phyloP scores from a whole-genome alignment of 2,329 filamentous ascomycete species.

The Trichoderma atroviride region DNA sequence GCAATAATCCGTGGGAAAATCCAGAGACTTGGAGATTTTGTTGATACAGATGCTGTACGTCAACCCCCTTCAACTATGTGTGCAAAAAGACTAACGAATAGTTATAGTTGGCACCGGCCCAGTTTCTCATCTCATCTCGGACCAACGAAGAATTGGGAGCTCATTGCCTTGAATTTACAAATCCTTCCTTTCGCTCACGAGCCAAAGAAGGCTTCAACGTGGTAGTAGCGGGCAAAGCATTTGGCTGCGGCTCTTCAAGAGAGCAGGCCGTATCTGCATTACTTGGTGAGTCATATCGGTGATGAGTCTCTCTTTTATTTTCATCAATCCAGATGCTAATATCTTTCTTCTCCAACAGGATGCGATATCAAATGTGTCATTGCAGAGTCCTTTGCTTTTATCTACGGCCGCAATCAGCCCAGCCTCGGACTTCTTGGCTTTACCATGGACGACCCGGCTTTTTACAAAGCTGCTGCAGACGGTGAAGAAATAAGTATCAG shows the following conservation, averaged over 20 bases:
- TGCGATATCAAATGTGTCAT: constrained; percentile 47
- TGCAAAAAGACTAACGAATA: not conserved
- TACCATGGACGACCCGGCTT: constrained; percentile 42
- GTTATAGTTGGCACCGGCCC: constrained; percentile 44
- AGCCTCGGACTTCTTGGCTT: constrained; percentile 50
- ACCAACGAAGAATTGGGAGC: constrained; percentile 40
- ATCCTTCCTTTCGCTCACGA: constrained; percentile 44
- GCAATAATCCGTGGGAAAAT: constrained; percentile 40
- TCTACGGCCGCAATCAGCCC: constrained; percentile 50
- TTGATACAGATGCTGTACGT: constrained; percentile 48
- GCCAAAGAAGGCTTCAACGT: constrained; percentile 43
- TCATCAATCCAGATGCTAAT: not conserved
- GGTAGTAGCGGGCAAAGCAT: constrained; percentile 50
- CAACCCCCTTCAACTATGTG: not conserved
- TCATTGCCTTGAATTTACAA: constrained; percentile 46
- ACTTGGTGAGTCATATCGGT: not conserved
- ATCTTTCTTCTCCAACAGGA: constrained; percentile 31
- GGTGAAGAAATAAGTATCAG: constrained; percentile 44
- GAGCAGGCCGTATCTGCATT: constrained; percentile 48
- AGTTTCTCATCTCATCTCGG: constrained; percentile 33
- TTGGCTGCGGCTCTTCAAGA: constrained; percentile 50
- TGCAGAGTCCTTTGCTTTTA: constrained; percentile 49
- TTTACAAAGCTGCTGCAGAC: constrained; percentile 43
- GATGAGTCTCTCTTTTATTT: too few species aligned
- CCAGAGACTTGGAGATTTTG: constrained; percentile 47